phyloP scores from a whole-genome alignment of 176 grass and related monocot species.

The Aegilops umbellulata region DNA sequence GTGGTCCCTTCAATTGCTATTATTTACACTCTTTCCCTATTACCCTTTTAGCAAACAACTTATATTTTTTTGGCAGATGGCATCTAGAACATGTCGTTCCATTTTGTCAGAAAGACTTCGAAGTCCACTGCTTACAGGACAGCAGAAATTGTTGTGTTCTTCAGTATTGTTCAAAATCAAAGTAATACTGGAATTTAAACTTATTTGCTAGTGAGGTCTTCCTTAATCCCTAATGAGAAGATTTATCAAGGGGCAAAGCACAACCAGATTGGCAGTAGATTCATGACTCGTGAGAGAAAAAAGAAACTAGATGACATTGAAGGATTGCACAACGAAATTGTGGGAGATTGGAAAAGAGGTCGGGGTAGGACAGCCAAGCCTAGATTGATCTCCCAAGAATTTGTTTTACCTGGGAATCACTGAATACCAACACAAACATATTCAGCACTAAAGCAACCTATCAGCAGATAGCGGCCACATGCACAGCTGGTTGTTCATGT shows the following conservation, averaged over 20 bases:
- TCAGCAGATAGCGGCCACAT: neutral
- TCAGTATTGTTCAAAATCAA: slow-evolving; percentile 4
- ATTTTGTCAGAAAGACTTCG: neutral
- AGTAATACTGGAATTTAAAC: neutral
- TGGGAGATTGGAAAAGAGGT: neutral
- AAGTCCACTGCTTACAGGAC: neutral
- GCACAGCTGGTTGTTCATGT: neutral
- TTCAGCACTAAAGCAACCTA: neutral
- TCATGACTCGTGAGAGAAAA: no score
- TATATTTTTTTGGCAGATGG: neutral
- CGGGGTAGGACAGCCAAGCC: neutral
- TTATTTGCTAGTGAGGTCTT: neutral
- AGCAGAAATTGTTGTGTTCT: neutral
- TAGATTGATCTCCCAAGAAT: slow-evolving; percentile 1
- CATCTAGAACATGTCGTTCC: neutral
- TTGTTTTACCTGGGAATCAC: neutral
- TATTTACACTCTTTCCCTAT: neutral
- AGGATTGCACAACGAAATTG: neutral
- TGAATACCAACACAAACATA: neutral
- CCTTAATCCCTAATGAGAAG: neutral
- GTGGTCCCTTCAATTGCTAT: neutral
- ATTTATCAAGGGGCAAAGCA: neutral
- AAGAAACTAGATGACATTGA: neutral
- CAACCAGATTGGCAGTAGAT: no score
- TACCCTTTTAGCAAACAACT: neutral